Conservation (phyloP, 768 basidiomycete species). For the Mycena galericulata region DNA sequence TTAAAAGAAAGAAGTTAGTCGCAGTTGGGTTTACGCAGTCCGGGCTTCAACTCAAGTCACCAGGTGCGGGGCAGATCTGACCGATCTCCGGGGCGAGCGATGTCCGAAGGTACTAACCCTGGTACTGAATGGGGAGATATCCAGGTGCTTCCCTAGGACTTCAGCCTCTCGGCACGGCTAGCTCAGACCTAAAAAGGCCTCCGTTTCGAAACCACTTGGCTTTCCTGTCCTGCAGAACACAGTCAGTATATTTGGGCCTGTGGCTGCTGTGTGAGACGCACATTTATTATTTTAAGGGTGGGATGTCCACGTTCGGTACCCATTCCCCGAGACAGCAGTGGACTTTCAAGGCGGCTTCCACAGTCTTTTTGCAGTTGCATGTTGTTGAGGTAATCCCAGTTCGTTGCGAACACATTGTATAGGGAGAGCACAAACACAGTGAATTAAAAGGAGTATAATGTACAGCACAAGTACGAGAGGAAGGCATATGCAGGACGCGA, state of each 20-base stretch:
- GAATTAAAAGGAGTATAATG: too few species aligned
- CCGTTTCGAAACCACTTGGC: not conserved
- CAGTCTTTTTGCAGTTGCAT: too few species aligned
- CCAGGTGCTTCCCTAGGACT: not conserved
- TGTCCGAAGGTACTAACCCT: not conserved
- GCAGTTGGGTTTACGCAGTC: not conserved
- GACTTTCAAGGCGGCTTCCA: too few species aligned
- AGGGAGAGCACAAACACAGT: too few species aligned
- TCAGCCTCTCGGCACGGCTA: conserved; percentile 7
- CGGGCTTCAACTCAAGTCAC: not conserved
- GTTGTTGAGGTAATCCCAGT: too few species aligned
- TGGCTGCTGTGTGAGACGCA: not conserved
- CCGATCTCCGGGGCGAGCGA: conserved; percentile 9
- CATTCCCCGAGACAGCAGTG: too few species aligned
- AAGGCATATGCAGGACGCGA: too few species aligned
- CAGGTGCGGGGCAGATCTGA: conserved; percentile 9
- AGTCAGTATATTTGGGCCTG: conserved; percentile 2
- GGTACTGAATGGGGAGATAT: not conserved
- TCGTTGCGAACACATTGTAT: too few species aligned
- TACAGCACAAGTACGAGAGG: too few species aligned
- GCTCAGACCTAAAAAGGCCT: conserved; percentile 3
- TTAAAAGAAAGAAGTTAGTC: not conserved
- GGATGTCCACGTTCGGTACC: too few species aligned
- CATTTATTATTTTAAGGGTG: too few species aligned
- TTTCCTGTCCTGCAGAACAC: conserved; percentile 1